These are phyloP conservation scores for Lachancea cidri DNA, from an alignment of 805 yeast species.

Conservation along the genomic window DNA sequence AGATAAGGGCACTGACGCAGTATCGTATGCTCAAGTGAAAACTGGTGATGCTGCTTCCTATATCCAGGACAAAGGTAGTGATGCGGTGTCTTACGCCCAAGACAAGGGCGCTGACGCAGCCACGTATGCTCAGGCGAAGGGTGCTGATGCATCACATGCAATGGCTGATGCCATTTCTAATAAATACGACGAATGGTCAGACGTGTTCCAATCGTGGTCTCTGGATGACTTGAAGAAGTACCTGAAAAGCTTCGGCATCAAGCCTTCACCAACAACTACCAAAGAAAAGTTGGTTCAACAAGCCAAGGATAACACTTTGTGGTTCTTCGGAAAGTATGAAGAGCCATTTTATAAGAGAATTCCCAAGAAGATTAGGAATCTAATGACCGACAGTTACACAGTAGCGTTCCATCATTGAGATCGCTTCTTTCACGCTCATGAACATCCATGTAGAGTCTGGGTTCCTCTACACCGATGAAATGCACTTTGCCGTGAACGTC, in stretches of 20 bases:
- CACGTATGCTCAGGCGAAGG: conserved; percentile 17
- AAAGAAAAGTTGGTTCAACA: conserved; percentile 34
- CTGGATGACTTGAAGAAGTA: conserved; percentile 39
- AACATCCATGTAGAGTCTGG: too few relatives aligned
- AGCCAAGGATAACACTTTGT: conserved; percentile 40
- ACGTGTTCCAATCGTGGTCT: conserved; percentile 39
- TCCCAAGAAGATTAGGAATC: conserved; percentile 7
- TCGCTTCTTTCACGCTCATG: too few relatives aligned
- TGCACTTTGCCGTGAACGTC: too few relatives aligned
- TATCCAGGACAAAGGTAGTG: conserved; percentile 8
- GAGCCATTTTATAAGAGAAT: conserved; percentile 28
- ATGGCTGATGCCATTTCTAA: conserved; percentile 11
- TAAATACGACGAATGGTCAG: conserved; percentile 18
- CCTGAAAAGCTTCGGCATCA: conserved; percentile 39
- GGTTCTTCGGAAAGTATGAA: conserved; percentile 30
- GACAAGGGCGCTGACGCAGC: conserved; percentile 25
- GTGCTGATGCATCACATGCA: conserved; percentile 10
- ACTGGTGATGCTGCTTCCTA: conserved; percentile 11
- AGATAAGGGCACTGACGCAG: conserved; percentile 7
- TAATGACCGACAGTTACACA: conserved; percentile 5
- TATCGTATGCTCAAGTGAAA: conserved; percentile 4
- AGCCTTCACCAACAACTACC: conserved; percentile 20
- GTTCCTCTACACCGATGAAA: too few relatives aligned
- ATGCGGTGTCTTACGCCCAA: conserved; percentile 9
- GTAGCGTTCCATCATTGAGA: conserved; percentile 5